Percentiles rank a stretch among this genome's conserved stretches.
Evolutionary conservation across 2,329 filamentous ascomycete genomes (phyloP).

Genomic region (Beauveria australis): DNA sequence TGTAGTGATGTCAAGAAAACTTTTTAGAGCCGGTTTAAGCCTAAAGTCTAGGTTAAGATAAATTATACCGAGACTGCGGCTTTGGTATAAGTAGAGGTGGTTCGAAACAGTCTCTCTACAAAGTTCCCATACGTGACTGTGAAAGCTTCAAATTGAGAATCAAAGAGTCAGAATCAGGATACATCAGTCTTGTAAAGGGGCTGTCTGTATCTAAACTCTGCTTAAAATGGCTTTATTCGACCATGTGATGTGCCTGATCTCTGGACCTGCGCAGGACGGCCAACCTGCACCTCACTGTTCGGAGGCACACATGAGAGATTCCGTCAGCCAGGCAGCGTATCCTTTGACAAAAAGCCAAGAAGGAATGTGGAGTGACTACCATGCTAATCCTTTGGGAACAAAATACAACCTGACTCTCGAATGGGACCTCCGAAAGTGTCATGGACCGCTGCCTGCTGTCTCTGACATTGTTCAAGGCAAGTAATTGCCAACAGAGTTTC

Average conservation of each 20-base stretch:
- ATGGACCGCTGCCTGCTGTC: neutral
- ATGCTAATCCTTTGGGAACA: conserved; percentile 6
- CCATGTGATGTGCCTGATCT: neutral
- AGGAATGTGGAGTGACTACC: conserved; percentile 12
- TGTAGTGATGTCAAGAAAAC: no score
- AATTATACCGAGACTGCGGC: neutral
- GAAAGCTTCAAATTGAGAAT: no score
- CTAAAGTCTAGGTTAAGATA: neutral
- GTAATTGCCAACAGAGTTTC: neutral
- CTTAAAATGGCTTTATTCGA: neutral
- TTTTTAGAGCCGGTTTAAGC: neutral
- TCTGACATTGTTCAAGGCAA: neutral
- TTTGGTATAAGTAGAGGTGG: neutral
- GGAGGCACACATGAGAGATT: neutral
- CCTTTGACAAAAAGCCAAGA: conserved; percentile 12
- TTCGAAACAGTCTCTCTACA: no score
- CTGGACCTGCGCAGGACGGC: neutral
- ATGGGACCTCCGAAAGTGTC: conserved; percentile 2
- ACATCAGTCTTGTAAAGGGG: no score
- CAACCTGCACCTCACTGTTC: neutral
- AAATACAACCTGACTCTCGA: conserved; percentile 13
- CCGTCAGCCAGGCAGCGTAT: neutral
- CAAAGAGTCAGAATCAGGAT: neutral
- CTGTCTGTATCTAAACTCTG: no score
- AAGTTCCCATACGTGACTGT: no score